phyloP scores from a whole-genome alignment of 805 yeast species.

The Myxozyma neotropica region DNA sequence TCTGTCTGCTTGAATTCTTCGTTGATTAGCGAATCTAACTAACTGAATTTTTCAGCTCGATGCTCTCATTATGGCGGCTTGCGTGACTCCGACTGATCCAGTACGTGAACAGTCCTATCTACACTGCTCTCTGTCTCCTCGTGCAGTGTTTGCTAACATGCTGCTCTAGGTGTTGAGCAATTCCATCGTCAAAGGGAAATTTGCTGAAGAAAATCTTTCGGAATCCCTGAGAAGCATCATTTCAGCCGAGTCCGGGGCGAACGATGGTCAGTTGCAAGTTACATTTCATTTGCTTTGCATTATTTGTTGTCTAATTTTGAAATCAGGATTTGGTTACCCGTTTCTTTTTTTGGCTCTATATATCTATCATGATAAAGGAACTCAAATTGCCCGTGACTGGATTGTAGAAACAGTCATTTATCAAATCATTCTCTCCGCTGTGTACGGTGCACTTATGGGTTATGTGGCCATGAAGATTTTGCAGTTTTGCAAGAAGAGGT shows the following conservation, averaged over 20 bases:
- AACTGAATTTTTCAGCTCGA: slow-evolving; percentile 41
- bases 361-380: slow-evolving; percentile 54
- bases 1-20: neutral
- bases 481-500: slow-evolving; percentile 53
- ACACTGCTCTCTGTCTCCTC: no score
- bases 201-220: slow-evolving; percentile 63
- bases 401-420: slow-evolving; percentile 60
- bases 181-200: slow-evolving; percentile 60
- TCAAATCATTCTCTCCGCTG: slow-evolving; percentile 60
- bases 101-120: no score
- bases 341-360: slow-evolving; percentile 63
- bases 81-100: slow-evolving; percentile 79
- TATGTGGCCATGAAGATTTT: slow-evolving; percentile 53
- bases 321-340: slow-evolving; percentile 59
- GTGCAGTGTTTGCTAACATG: slow-evolving; percentile 48
- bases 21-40: slow-evolving; percentile 39
- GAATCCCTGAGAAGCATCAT: slow-evolving; percentile 62
- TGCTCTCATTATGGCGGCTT: slow-evolving; percentile 63
- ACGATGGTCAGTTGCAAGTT: slow-evolving; percentile 46
- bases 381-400: slow-evolving; percentile 65
- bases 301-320: no score
- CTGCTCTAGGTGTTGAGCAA: neutral
- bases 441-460: slow-evolving; percentile 57
- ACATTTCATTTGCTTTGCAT: neutral
- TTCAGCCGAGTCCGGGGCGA: slow-evolving; percentile 74